These are phyloP conservation scores for Fusarium virguliforme DNA, from an alignment of 2,329 filamentous ascomycete species.

Conservation along the genomic window DNA sequence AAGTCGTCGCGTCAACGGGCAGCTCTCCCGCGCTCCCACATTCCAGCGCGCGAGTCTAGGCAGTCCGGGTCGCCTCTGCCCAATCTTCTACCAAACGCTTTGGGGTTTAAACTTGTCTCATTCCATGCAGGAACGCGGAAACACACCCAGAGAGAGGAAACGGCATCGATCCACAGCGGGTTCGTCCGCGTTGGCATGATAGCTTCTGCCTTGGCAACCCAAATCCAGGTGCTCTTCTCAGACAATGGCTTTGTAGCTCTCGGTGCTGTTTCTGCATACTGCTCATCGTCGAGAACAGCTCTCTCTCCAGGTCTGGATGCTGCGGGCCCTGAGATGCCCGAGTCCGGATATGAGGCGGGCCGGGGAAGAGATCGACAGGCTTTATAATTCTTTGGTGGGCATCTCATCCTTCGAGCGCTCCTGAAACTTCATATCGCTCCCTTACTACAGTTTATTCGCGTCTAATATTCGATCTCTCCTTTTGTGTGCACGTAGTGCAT, in stretches of 20 bases:
- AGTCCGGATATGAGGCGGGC: slow-evolving; percentile 31
- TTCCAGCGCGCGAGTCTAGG: slow-evolving; percentile 28
- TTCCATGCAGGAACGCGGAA: slow-evolving; percentile 30
- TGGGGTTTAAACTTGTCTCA: slow-evolving; percentile 24
- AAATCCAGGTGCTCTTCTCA: slow-evolving; percentile 20
- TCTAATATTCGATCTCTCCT: slow-evolving; percentile 14
- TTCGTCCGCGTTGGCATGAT: slow-evolving; percentile 32
- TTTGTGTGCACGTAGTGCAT: slow-evolving; percentile 19
- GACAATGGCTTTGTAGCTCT: slow-evolving; percentile 35
- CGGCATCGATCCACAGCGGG: slow-evolving; percentile 25
- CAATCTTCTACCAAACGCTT: slow-evolving; percentile 13
- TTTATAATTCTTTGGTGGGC: slow-evolving; percentile 31
- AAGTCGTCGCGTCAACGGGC: slow-evolving; percentile 15
- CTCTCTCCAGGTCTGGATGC: neutral
- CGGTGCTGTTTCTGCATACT: neutral
- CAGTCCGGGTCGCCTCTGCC: slow-evolving; percentile 2
- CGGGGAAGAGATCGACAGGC: slow-evolving; percentile 5
- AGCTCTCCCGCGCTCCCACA: slow-evolving; percentile 8
- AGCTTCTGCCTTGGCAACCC: slow-evolving; percentile 42
- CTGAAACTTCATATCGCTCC: slow-evolving; percentile 3
- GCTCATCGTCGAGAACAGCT: neutral
- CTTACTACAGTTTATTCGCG: neutral
- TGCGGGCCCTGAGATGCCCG: slow-evolving; percentile 5
- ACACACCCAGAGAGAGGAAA: slow-evolving; percentile 10
- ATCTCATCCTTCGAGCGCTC: neutral